Evolutionary conservation across 345 rosid genomes (phyloP).

Genomic region (Draba incana): DNA sequence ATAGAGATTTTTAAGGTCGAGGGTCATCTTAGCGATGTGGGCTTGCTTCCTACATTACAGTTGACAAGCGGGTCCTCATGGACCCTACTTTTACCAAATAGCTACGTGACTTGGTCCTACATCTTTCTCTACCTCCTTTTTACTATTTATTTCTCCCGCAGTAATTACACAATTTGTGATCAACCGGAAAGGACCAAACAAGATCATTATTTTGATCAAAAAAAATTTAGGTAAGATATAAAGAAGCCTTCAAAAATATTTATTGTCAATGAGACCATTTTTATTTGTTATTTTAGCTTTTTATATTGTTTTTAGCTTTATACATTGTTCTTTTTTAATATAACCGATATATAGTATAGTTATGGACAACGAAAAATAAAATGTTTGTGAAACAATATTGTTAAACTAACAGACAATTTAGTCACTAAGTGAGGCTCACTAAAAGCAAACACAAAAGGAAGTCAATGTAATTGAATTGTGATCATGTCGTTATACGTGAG

Average conservation of each 20-base stretch:
- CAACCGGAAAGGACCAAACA: too few species aligned
- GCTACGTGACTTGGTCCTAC: constrained; percentile 29
- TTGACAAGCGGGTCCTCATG: constrained; percentile 45
- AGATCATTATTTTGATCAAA: too few species aligned
- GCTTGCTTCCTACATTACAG: constrained; percentile 56
- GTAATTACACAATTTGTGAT: too few species aligned
- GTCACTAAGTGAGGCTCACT: neutral
- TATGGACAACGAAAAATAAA: neutral
- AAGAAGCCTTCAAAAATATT: too few species aligned
- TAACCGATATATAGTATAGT: too few species aligned
- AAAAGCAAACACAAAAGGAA: neutral
- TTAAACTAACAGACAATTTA: neutral
- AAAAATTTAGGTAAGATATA: too few species aligned
- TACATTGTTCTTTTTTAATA: too few species aligned
- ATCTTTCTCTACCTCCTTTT: too few species aligned
- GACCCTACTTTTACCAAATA: constrained; percentile 40
- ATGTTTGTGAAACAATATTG: neutral
- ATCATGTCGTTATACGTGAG: neutral
- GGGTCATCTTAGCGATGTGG: constrained; percentile 62
- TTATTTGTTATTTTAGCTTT: too few species aligned
- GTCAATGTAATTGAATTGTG: neutral
- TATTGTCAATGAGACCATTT: too few species aligned
- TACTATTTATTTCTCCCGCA: too few species aligned
- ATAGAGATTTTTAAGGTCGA: constrained; percentile 65
- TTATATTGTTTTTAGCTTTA: too few species aligned